phyloP scores from a whole-genome alignment of 2,329 filamentous ascomycete genomes.

The Scolecobasidium constrictum region DNA sequence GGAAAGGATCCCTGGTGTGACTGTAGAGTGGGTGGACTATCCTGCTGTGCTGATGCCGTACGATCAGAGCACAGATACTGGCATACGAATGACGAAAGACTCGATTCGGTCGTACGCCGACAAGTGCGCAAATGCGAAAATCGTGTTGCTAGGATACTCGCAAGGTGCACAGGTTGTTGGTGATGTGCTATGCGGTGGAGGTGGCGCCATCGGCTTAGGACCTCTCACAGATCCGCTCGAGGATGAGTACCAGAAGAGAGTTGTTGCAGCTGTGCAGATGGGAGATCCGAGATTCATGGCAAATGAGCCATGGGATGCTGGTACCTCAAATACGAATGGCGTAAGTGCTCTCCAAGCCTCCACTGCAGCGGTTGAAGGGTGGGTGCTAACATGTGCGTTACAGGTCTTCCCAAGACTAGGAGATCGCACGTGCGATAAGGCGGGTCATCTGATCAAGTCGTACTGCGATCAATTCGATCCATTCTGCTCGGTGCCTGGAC shows the following conservation, averaged over 20 bases:
- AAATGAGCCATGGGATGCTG: neutral
- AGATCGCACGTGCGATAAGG: slow-evolving; percentile 1
- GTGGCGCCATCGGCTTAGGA: neutral
- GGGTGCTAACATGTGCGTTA: neutral
- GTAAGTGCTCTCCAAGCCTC: neutral
- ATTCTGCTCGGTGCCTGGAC: neutral
- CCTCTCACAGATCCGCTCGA: slow-evolving; percentile 2
- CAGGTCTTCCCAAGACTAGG: slow-evolving; percentile 4
- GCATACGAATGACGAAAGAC: slow-evolving; percentile 1
- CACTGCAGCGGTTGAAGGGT: neutral
- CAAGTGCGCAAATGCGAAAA: neutral
- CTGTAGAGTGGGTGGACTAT: slow-evolving; percentile 6
- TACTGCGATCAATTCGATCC: slow-evolving; percentile 5
- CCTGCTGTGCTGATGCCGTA: slow-evolving; percentile 5
- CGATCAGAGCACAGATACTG: slow-evolving; percentile 1
- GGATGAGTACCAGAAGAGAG: slow-evolving; percentile 3
- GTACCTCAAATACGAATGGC: neutral
- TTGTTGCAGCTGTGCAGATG: slow-evolving; percentile 6
- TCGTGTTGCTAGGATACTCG: slow-evolving; percentile 8
- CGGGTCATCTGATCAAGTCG: neutral
- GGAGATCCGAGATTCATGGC: slow-evolving; percentile 7
- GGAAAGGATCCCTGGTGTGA: neutral
- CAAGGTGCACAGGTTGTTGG: slow-evolving; percentile 6
- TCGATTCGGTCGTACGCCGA: slow-evolving; percentile 1
- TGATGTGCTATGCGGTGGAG: slow-evolving; percentile 7